These are phyloP conservation scores for Salix koriyanagi DNA, from an alignment of 345 rosid species.

Conservation along the genomic window DNA sequence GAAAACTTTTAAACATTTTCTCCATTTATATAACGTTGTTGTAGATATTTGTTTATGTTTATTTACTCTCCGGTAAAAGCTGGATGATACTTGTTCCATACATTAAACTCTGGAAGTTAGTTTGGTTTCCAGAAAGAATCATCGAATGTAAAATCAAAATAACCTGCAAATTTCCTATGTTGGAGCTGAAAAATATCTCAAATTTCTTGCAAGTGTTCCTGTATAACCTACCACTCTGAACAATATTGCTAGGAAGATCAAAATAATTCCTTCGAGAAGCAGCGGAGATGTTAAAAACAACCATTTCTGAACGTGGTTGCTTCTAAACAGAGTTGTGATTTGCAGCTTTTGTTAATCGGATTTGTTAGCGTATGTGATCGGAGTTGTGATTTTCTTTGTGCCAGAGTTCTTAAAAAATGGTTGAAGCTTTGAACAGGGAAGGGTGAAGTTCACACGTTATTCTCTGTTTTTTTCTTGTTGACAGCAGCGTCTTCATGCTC, in stretches of 20 bases:
- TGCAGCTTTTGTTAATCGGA: too few species aligned
- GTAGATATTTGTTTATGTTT: not conserved
- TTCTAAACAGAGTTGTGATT: too few species aligned
- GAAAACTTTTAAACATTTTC: conserved; percentile 10
- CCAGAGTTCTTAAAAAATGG: too few species aligned
- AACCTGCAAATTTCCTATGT: not conserved
- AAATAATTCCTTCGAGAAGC: not conserved
- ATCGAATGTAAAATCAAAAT: not conserved
- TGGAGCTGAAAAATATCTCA: not conserved
- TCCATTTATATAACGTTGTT: not conserved
- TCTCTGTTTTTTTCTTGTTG: too few species aligned
- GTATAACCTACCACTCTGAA: not conserved
- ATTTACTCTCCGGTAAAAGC: not conserved
- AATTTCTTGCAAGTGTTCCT: not conserved
- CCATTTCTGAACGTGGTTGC: too few species aligned
- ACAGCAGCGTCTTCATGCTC: too few species aligned
- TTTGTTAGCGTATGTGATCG: too few species aligned
- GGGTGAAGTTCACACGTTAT: too few species aligned
- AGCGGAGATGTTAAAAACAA: not conserved
- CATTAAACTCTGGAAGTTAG: not conserved
- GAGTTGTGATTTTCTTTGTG: too few species aligned
- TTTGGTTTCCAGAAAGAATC: not conserved
- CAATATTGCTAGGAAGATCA: not conserved
- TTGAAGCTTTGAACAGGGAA: too few species aligned
- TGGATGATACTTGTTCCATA: not conserved